Evolutionary conservation across 106 monocot species (phyloP), one percentile per base, ranked within the genome.

Genomic region (Platanthera guangdongensis): DNA sequence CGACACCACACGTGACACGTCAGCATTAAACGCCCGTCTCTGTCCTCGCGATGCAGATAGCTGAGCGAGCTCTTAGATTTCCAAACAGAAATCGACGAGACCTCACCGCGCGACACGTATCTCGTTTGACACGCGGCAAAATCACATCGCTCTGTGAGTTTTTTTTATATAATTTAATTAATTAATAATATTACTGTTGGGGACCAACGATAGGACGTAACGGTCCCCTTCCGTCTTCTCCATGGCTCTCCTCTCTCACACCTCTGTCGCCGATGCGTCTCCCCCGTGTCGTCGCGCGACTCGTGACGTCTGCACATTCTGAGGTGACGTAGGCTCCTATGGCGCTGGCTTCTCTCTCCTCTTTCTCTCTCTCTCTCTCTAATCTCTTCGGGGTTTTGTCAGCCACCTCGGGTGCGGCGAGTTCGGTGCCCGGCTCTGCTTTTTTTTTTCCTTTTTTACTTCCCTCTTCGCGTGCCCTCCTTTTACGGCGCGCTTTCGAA

Each of bases 261-360:
- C 32, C 32, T 39, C 63, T 11, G 39, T 67, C 67, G 67, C 67
- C 67, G 67, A 45, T 67, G 67, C 67, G 67, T 67, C 67, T 67
- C 67, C 67, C 67, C 67, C 67, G 67, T 67, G 67, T 67, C 67
- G 67, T 67, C 67, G 67, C 67, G 67, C 67, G 67, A 39, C 22
- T 39, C 4, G 9, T 32, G 25, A 39, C 67, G 67, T 67, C 67
- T 12, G 9, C 67, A 67, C 67, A 67, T 67, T 67, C 67, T 39
- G 67, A 9, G 25, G 39, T 67, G 67, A 67, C 67, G 67, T 67
- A 3, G 9, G 18, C 11, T 19, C 12, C 67, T 25, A 30, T 30
- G 10, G 13, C 12, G 67, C 30, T 67, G 67, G 67, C 12, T 14
- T 53, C 53, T 12, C 67, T 67, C 3, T 13, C 10, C 32, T 67